Base-by-base conservation (phyloP, 2,329 filamentous ascomycete species). In the Stenocarpella maydis region DNA sequence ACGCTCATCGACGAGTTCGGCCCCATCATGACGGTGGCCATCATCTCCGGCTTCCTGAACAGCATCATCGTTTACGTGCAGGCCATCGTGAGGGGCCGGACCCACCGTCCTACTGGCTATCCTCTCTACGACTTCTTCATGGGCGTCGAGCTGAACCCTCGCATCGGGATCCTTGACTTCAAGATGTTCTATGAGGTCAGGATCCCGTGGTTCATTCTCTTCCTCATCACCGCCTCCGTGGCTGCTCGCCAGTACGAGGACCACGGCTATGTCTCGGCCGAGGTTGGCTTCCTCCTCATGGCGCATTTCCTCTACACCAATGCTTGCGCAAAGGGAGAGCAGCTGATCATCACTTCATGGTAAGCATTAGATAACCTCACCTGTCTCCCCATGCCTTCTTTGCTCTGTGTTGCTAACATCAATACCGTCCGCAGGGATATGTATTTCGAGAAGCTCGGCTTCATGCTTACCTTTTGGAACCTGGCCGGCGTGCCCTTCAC, bases 1-100 rank as follows among this genome's bases (percentile, higher is more conserved):
- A 97, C 90, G 43, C 87, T 98, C 76, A 90, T 99, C 73, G 96
- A 99, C 78, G 93, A 98, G 80, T 99, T 99, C 73, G 96, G 96
- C 1, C 91, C 95, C 49, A 85, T 99, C 58, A 90, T 99, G 85
- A 94, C 91, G 50, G 96, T 99, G 14, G 94, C 95, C 72, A 98
- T 99, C 77, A 80, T 97, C 73, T 96, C 94, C n/a, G 95, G 95
- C 70, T 97, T 92, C 82, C 77, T 95, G 49, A 93, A 97, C 75
- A 90, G 91, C 72, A 86, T 95, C 74, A 83, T 94, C 65, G 95
- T 95, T 67, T 99, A 98, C 82, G 85, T 94, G 78, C 97, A 94
- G 19, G 94, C 95, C 37, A 81, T 95, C 68, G 84, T 84, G 71
- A 91, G 96, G 70, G 95, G 95, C 67, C 90, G 90, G 60, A 87